Evolutionary conservation across 805 yeast genomes (phyloP).

Genomic region (Wickerhamiella parazyma): DNA sequence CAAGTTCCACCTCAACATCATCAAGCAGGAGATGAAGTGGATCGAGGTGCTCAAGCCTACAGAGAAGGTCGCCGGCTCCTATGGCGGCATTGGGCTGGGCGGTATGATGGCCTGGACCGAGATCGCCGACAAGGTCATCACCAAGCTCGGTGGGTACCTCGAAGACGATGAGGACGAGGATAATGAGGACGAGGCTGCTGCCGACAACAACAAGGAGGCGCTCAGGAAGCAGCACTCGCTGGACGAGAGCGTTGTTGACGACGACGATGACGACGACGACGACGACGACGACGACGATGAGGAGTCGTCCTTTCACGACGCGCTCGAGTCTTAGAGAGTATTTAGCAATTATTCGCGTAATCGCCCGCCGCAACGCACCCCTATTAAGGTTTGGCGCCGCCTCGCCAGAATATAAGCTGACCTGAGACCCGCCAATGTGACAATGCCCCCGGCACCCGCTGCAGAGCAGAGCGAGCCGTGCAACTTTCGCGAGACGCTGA

Average conservation of each 20-base stretch:
- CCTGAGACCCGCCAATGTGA: too few relatives aligned
- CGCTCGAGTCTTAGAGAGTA: background rate
- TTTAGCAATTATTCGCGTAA: too few relatives aligned
- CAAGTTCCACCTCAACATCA: conserved; percentile 59
- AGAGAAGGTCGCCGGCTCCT: conserved; percentile 81
- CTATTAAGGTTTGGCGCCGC: too few relatives aligned
- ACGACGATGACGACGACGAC: conserved; percentile 25
- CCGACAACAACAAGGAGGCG: conserved; percentile 21
- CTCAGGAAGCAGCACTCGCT: conserved; percentile 18
- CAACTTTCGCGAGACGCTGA: background rate
- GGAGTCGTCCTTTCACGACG: conserved; percentile 18
- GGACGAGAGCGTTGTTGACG: conserved; percentile 23
- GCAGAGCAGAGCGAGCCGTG: background rate
- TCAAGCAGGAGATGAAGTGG: conserved; percentile 89
- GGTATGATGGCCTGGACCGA: conserved; percentile 98
- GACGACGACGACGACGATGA: conserved; percentile 39
- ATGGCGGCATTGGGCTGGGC: conserved; percentile 98
- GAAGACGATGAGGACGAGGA: conserved; percentile 39
- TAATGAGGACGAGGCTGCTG: conserved; percentile 33
- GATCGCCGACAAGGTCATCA: conserved; percentile 71
- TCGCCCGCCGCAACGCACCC: too few relatives aligned
- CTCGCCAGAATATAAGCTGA: too few relatives aligned
- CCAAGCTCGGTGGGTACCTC: conserved; percentile 53
- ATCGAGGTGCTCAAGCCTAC: conserved; percentile 87
- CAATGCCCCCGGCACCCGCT: background rate